Evolutionary conservation across 2,329 filamentous ascomycete species (phyloP), one percentile per base, ranked within the genome.

Genomic region (Claviceps sp.): DNA sequence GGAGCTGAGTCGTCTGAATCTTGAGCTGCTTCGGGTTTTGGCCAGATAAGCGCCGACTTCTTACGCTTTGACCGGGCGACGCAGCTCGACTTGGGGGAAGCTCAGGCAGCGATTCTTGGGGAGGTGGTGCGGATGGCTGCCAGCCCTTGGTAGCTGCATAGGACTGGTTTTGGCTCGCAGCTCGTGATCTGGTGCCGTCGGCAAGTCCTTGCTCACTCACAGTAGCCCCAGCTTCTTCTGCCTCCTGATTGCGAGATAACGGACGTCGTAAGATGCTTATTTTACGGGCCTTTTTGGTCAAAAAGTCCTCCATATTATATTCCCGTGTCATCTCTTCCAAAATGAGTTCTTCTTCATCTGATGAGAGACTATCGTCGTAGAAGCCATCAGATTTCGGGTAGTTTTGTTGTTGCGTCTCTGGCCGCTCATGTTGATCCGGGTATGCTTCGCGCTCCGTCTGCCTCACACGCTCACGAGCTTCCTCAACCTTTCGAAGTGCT

Each of bases 301-400:
- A 78, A 62, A 94, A 94, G 52, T 90, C 85, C 52, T 91, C 87
- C 61, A 93, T 82, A 51, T 83, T 79, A 65, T 89, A 91, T 50
- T 86, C 88, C 57, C 79, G 81, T 0, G 87, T 89, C 77, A 97
- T 89, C 64, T 95, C 89, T 55, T 96, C 91, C 48, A 96, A 67
- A 50, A 89, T 76, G 37, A 83, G 77, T 62, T 90, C 86, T 62
- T 90, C 87, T 52, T 89, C 84, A 2, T 81, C 81, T 0, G 79
- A 81, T 34, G 81, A 81, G 13, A 54, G 49, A 54, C 78, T 74
- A 9, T 78, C 82, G 20, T 82, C 75, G 58, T 85, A 83, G 54
- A 80, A 79, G 49, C 81, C 80, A 34, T 79, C 78, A 16, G 72
- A 63, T 13, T 53, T 52, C 54, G 59, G 54, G 22, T 55, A 54